Conservation (phyloP, 106 monocot genomes). For the Platanthera guangdongensis region DNA sequence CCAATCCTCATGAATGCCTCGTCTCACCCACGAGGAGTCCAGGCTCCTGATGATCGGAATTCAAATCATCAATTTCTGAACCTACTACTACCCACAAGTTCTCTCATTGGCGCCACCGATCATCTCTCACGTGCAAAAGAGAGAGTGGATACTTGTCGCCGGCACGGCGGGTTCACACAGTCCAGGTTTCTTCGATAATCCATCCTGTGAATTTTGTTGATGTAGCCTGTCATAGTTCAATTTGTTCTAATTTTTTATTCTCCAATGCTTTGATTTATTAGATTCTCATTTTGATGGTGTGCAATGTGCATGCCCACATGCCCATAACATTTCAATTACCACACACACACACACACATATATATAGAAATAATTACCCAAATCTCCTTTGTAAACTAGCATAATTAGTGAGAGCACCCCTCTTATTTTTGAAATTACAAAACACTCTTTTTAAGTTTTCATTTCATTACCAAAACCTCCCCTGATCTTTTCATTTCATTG, state of each 20-base stretch:
- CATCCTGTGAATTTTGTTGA: not conserved
- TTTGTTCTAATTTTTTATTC: not conserved
- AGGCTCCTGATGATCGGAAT: not conserved
- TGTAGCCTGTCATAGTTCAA: not conserved
- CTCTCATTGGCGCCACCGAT: not conserved
- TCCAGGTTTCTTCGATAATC: not conserved
- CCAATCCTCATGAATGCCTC: slow-evolving; percentile 85
- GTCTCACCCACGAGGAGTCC: not conserved
- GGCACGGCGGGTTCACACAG: not conserved
- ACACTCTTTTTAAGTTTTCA: no score
- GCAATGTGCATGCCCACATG: not conserved
- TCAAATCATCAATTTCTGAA: not conserved
- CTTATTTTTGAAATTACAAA: no score
- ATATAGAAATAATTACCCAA: no score
- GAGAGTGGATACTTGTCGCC: not conserved
- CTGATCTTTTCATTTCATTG: no score
- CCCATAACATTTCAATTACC: not conserved
- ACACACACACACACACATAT: no score
- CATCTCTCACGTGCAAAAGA: not conserved
- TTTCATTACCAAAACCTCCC: no score
- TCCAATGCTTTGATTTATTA: not conserved
- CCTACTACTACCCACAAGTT: not conserved
- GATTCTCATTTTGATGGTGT: not conserved
- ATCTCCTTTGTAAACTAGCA: no score
- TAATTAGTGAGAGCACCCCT: no score